Conservation (phyloP, 805 yeast species). For the Clavispora carvajalis region DNA sequence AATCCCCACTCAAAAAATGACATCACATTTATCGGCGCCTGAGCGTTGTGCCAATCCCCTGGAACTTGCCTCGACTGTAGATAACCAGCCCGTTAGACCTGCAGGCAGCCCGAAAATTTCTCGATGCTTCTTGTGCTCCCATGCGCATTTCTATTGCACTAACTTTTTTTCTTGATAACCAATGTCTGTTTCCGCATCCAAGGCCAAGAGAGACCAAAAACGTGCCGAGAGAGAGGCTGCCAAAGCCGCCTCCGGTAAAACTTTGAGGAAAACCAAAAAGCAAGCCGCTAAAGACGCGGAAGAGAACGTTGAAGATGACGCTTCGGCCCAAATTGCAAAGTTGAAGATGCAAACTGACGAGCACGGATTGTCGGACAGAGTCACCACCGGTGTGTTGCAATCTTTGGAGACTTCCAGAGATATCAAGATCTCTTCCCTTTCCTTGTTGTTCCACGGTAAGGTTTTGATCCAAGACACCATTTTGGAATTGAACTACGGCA, state of each 20-base stretch:
- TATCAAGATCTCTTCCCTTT: constrained; percentile 83
- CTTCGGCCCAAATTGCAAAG: constrained; percentile 73
- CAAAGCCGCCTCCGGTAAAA: constrained; percentile 61
- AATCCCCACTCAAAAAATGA: too few species aligned
- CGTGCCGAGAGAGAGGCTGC: constrained; percentile 58
- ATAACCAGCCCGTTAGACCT: background rate
- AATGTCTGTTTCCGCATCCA: constrained; percentile 76
- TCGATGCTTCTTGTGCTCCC: constrained; percentile 3
- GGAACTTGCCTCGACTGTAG: background rate
- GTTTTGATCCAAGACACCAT: constrained; percentile 89
- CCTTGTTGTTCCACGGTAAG: constrained; percentile 95
- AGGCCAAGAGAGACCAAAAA: constrained; percentile 98
- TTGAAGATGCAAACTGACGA: constrained; percentile 91
- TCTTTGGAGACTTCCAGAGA: constrained; percentile 89
- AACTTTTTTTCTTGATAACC: constrained; percentile 1
- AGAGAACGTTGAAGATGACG: constrained; percentile 50
- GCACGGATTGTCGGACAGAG: constrained; percentile 94
- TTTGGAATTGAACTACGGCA: constrained; percentile 91
- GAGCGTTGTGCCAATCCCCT: too few species aligned
- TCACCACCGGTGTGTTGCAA: constrained; percentile 93
- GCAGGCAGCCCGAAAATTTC: constrained; percentile 7
- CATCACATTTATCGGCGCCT: too few species aligned
- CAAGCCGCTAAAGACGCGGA: constrained; percentile 50
- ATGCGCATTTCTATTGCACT: background rate
- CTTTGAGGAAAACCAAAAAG: constrained; percentile 59